These are phyloP conservation scores for Aureobasidium sp. DNA, from an alignment of 2,329 filamentous ascomycete species.

Conservation along the genomic window DNA sequence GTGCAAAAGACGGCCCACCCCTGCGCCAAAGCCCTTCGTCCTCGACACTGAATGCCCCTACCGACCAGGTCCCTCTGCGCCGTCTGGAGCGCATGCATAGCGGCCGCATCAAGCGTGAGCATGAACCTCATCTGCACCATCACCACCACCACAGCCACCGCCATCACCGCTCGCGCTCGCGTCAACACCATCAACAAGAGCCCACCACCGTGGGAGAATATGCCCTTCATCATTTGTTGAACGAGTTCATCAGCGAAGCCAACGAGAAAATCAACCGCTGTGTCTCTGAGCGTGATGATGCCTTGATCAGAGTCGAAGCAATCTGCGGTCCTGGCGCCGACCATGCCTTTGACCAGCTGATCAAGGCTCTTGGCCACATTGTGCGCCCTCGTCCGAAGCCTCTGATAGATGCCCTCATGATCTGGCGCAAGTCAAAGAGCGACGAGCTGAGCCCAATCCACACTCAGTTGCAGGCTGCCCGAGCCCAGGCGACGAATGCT, in stretches of 20 bases:
- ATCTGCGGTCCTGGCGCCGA: slow-evolving; percentile 89
- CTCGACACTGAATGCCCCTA: slow-evolving; percentile 10
- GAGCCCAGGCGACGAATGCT: background rate
- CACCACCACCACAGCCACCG: slow-evolving; percentile 47
- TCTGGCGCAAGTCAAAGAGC: slow-evolving; percentile 94
- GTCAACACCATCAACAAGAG: slow-evolving; percentile 60
- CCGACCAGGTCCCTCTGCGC: slow-evolving; percentile 2
- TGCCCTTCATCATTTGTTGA: slow-evolving; percentile 92
- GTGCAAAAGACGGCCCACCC: background rate
- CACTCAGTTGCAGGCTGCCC: slow-evolving; percentile 19
- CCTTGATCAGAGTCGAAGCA: slow-evolving; percentile 74
- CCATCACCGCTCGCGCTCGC: slow-evolving; percentile 61
- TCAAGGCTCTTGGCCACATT: slow-evolving; percentile 87
- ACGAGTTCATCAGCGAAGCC: slow-evolving; percentile 92
- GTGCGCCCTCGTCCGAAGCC: slow-evolving; percentile 89
- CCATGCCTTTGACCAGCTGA: slow-evolving; percentile 83
- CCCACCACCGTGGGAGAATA: slow-evolving; percentile 96
- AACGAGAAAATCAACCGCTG: slow-evolving; percentile 92
- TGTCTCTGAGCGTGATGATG: slow-evolving; percentile 67
- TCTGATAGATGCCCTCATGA: slow-evolving; percentile 93
- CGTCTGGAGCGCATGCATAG: slow-evolving; percentile 40
- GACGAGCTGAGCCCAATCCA: slow-evolving; percentile 55
- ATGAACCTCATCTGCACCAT: slow-evolving; percentile 67
- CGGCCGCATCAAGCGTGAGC: slow-evolving; percentile 57
- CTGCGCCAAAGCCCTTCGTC: slow-evolving; percentile 16